A percentile compares a stretch with the other conserved stretches of the same genome.
Evolutionary conservation across 139 green algal species (phyloP).

Genomic region (Pycnococcus provasolii): DNA sequence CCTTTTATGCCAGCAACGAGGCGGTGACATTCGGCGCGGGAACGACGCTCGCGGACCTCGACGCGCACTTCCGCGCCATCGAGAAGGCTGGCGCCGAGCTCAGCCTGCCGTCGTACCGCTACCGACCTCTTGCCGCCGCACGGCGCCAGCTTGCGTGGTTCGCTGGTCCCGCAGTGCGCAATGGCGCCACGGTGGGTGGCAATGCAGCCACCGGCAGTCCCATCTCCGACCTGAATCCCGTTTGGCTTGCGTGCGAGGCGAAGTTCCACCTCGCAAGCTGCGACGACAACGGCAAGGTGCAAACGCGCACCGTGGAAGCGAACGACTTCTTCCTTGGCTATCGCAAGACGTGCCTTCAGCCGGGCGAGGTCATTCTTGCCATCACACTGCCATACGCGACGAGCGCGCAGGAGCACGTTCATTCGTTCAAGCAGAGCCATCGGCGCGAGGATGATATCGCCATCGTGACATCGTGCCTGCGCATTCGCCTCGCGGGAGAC

Average conservation of each 20-base stretch:
- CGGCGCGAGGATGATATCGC: slow-evolving; percentile 93
- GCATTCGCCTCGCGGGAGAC: slow-evolving; percentile 39
- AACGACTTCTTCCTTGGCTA: slow-evolving; percentile 87
- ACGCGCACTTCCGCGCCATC: too few relatives aligned
- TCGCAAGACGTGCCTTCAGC: slow-evolving; percentile 48
- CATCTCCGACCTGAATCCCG: slow-evolving; percentile 88
- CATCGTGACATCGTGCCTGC: slow-evolving; percentile 82
- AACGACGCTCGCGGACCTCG: too few relatives aligned
- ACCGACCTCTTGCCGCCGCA: too few relatives aligned
- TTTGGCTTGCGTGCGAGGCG: slow-evolving; percentile 69
- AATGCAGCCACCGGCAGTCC: slow-evolving; percentile 84
- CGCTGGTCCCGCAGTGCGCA: slow-evolving; percentile 47
- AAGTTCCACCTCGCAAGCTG: slow-evolving; percentile 46
- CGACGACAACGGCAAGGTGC: slow-evolving; percentile 22
- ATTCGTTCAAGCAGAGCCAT: slow-evolving; percentile 91
- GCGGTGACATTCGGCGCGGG: too few relatives aligned
- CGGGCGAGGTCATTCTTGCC: slow-evolving; percentile 61
- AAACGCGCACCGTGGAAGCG: slow-evolving; percentile 28
- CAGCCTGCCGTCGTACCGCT: too few relatives aligned
- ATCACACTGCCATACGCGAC: slow-evolving; percentile 57
- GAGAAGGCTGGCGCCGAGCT: too few relatives aligned
- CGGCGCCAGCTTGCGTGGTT: too few relatives aligned
- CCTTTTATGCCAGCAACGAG: too few relatives aligned
- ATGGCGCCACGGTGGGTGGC: slow-evolving; percentile 75
- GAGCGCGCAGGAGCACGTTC: slow-evolving; percentile 63